Conservation (phyloP, 23 red algal species). For the Gracilaria domingensis region DNA sequence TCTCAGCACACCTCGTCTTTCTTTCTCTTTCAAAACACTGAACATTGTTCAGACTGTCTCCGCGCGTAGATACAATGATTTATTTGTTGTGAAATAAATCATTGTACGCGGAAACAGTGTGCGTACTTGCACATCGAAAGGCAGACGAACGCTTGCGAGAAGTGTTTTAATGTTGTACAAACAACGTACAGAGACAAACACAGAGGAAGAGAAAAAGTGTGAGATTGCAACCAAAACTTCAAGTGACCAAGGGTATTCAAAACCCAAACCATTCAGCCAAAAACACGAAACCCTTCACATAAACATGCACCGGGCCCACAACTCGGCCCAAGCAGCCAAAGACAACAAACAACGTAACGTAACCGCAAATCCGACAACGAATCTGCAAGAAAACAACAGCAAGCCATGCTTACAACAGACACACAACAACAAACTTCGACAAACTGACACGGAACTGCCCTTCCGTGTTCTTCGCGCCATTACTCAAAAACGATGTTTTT, state of each 20-base stretch:
- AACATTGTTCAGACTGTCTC: too few relatives aligned
- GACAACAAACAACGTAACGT: background rate
- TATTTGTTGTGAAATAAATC: too few relatives aligned
- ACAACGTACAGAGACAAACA: background rate
- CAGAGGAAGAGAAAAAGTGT: background rate
- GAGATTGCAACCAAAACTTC: constrained; percentile 19
- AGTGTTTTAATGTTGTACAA: constrained; percentile 9
- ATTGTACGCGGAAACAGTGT: too few relatives aligned
- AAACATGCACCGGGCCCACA: background rate
- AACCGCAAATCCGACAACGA: background rate
- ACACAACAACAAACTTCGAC: background rate
- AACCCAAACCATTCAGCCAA: background rate
- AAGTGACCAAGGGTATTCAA: background rate
- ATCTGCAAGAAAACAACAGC: background rate
- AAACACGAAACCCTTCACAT: background rate
- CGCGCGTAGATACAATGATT: too few relatives aligned
- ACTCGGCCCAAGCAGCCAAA: too few relatives aligned
- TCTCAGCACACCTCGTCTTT: background rate
- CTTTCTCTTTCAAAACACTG: too few relatives aligned
- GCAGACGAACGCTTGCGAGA: background rate
- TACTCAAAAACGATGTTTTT: background rate
- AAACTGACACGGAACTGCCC: background rate
- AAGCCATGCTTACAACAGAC: too few relatives aligned
- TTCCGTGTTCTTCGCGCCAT: background rate
- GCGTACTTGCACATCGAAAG: too few relatives aligned